These are phyloP conservation scores for Leucocoprinus birnbaumii DNA, from an alignment of 768 basidiomycete genomes.

Conservation along the genomic window DNA sequence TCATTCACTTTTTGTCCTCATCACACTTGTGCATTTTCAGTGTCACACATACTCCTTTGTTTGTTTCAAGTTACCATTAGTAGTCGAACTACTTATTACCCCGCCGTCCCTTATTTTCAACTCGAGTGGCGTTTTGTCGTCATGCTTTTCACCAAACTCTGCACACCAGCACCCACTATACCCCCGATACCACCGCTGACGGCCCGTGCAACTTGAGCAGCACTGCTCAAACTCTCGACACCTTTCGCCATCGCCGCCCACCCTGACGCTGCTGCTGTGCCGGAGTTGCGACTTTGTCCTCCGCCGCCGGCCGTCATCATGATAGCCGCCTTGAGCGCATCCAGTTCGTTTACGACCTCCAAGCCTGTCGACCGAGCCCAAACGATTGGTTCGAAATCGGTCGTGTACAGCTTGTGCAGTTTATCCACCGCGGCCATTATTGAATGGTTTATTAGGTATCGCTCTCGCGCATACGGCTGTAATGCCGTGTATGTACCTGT, in stretches of 20 bases:
- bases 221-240: slow-evolving; percentile 24
- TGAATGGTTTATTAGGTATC: slow-evolving; percentile 86
- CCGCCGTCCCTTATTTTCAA: not conserved
- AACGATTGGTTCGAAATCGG: slow-evolving; percentile 65
- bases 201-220: slow-evolving; percentile 12
- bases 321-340: slow-evolving; percentile 75
- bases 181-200: slow-evolving; percentile 5
- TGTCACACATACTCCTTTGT: too few relatives aligned
- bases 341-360: slow-evolving; percentile 89
- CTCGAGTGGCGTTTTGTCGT: not conserved
- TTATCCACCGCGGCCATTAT: slow-evolving; percentile 86
- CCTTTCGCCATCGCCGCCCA: slow-evolving; percentile 42
- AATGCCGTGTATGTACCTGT: slow-evolving; percentile 76
- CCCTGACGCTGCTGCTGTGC: slow-evolving; percentile 10
- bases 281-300: slow-evolving; percentile 13
- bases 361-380: slow-evolving; percentile 87
- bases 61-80: not conserved
- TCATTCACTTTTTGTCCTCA: not conserved
- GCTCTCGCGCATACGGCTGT: slow-evolving; percentile 70
- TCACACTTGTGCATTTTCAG: too few relatives aligned
- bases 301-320: slow-evolving; percentile 75
- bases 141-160: not conserved
- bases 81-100: not conserved
- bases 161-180: slow-evolving; percentile 1
- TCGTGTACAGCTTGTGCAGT: slow-evolving; percentile 82